phyloP scores from a whole-genome alignment of 106 monocot species.

The Apostasia ramifera region DNA sequence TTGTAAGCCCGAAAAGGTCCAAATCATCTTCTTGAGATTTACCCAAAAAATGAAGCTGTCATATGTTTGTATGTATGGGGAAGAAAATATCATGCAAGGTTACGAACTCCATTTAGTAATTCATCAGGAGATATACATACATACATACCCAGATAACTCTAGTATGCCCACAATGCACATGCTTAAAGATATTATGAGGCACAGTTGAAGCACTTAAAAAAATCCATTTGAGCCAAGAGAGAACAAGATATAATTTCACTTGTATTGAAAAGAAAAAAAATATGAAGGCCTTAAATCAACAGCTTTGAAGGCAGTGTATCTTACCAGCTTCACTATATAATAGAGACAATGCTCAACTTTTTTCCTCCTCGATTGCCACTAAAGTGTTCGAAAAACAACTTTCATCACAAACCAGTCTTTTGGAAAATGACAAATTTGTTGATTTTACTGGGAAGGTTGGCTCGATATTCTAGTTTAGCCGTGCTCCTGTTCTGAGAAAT shows the following conservation, averaged over 20 bases:
- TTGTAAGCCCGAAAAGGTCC: conserved; percentile 63
- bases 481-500: conserved; percentile 7
- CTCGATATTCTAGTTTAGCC: conserved; percentile 11
- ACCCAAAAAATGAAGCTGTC: not conserved
- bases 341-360: conserved; percentile 8
- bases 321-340: conserved; percentile 30
- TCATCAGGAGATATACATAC: too few species aligned
- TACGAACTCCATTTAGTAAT: too few species aligned
- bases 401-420: conserved; percentile 17
- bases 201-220: too few species aligned
- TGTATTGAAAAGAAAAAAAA: conserved; percentile 5
- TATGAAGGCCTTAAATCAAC: not conserved
- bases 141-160: too few species aligned
- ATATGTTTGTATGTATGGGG: not conserved
- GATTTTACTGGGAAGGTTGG: conserved; percentile 6
- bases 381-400: conserved; percentile 10
- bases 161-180: too few species aligned
- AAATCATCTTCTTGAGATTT: conserved; percentile 20
- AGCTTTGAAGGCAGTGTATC: conserved; percentile 15
- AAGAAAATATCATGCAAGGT: too few species aligned
- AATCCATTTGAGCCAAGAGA: too few species aligned
- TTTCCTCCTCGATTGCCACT: conserved; percentile 12
- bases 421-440: conserved; percentile 2
- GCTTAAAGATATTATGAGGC: too few species aligned
- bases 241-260: not conserved